Evolutionary conservation across 2,329 filamentous ascomycete species (phyloP).

Genomic region (Exophiala dermatitidis): DNA sequence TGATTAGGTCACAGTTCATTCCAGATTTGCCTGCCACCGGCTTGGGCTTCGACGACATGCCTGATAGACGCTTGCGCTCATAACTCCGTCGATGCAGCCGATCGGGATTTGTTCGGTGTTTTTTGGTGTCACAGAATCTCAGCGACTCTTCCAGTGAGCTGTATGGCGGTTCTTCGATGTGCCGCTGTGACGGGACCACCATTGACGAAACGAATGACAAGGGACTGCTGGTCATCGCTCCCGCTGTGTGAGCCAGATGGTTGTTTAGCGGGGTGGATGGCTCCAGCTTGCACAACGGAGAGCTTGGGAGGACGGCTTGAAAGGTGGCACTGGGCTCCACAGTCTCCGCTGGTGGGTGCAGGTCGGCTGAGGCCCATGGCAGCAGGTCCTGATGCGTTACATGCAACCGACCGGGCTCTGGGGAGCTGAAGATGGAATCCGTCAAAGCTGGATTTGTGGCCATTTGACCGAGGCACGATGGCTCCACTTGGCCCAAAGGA

Average conservation of each 20-base stretch:
- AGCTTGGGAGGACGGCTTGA: conserved; percentile 18
- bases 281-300: conserved; percentile 19
- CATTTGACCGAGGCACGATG: conserved; percentile 1
- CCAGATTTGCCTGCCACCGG: conserved; percentile 15
- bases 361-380: conserved; percentile 3
- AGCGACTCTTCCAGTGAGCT: conserved; percentile 8
- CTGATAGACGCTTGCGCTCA: conserved; percentile 14
- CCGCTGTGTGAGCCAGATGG: conserved; percentile 11
- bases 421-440: conserved; percentile 20
- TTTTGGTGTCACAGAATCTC: conserved; percentile 3
- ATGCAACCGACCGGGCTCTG: not conserved
- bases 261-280: conserved; percentile 22
- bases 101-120: conserved; percentile 10
- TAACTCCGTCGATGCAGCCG: conserved; percentile 16
- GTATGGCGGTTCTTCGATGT: conserved; percentile 18
- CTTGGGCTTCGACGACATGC: conserved; percentile 14
- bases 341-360: conserved; percentile 21
- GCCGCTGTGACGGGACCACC: conserved; percentile 22
- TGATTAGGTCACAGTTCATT: conserved; percentile 22
- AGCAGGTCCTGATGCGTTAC: conserved; percentile 12
- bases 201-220: conserved; percentile 16
- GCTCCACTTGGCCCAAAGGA: conserved; percentile 1
- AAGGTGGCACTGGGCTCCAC: conserved; percentile 25
- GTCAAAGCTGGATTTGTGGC: conserved; percentile 22
- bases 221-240: conserved; percentile 22